Conservation (phyloP, 2,329 filamentous ascomycete genomes). For the Didymella segeticola region DNA sequence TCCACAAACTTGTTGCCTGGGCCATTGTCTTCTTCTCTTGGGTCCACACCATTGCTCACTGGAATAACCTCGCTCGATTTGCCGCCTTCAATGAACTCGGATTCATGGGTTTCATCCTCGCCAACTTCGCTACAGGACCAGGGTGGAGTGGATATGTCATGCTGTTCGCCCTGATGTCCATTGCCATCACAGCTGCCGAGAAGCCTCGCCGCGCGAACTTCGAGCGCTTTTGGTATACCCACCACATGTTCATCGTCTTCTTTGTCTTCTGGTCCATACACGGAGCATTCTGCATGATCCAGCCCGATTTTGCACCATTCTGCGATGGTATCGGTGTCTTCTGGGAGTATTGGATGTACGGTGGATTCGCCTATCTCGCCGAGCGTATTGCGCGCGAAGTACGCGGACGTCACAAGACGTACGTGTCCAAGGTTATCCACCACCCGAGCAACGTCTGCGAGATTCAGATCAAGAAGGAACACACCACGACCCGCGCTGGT, state of each 20-base stretch:
- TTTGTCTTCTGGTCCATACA: constrained; percentile 93
- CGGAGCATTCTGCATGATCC: constrained; percentile 90
- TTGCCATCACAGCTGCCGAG: constrained; percentile 79
- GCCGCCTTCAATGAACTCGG: constrained; percentile 77
- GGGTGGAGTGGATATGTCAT: constrained; percentile 89
- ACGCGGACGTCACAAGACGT: constrained; percentile 81
- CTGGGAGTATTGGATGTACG: constrained; percentile 90
- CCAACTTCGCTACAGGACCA: constrained; percentile 79
- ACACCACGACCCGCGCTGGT: constrained; percentile 80
- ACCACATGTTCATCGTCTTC: constrained; percentile 87
- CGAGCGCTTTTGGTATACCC: constrained; percentile 89
- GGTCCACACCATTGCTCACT: constrained; percentile 85
- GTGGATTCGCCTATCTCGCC: constrained; percentile 79
- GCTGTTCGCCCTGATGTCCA: constrained; percentile 78
- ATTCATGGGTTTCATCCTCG: constrained; percentile 77
- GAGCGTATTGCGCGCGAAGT: constrained; percentile 81
- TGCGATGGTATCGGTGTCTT: constrained; percentile 81
- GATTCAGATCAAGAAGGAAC: constrained; percentile 90
- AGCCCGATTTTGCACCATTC: constrained; percentile 80
- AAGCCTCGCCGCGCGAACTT: constrained; percentile 81
- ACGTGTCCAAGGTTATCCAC: constrained; percentile 87
- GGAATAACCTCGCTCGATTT: constrained; percentile 84
- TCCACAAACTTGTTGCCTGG: constrained; percentile 85
- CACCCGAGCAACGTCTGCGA: constrained; percentile 89
- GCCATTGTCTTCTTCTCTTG: constrained; percentile 88